Base-by-base conservation (phyloP, 345 rosid species). In the Reutealis trisperma region DNA sequence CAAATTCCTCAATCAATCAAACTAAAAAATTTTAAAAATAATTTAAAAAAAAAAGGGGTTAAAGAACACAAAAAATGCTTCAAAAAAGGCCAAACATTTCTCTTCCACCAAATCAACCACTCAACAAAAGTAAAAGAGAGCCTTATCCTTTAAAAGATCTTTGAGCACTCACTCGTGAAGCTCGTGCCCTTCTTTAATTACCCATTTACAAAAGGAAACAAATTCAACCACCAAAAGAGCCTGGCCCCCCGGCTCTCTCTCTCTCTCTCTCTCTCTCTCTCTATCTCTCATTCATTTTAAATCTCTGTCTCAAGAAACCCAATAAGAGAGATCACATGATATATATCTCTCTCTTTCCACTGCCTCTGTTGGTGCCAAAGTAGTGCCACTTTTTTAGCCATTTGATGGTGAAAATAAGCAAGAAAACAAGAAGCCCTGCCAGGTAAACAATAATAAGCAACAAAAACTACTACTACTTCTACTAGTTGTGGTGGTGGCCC, bases 161-260 rank as follows among this genome's bases (percentile, higher is more conserved):
- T 34, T 34, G 22, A 15, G 77, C 81, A 78, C 71, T 52, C 76
- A 71, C 69, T 78, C 76, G 82, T 84, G 86, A 80, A 71, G 61
- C 84, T 84, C 86, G 84, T 83, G 83, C 77, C 74, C 15, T 54
- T 78, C 63, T 78, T 80, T 69, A 65, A 69, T 58, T 21, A 25
- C 64, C 41, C 3, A 24, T 8, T 47, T 16, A 19, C 6, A 60
- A 41, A 75, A 51, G 3, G 24, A 47, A 47, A 8, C 1, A 14
- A 47, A n/a, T 60, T 11, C 74, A 42, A 77, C 80, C 70, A 78
- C 67, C 67, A 60, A 69, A 79, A 59, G 66, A 37, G 34, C 41
- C 41, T 4, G 75, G 44, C 80, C 37, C 74, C 76, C 49, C n/a
- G n/a, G n/a, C 45, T 22, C 42, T 14, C 58, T 34, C 69, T 37